A percentile compares a stretch with the other conserved stretches of the same genome.
These are phyloP conservation scores for Ottelia alismoides DNA, from an alignment of 106 monocot species.

Conservation along the genomic window DNA sequence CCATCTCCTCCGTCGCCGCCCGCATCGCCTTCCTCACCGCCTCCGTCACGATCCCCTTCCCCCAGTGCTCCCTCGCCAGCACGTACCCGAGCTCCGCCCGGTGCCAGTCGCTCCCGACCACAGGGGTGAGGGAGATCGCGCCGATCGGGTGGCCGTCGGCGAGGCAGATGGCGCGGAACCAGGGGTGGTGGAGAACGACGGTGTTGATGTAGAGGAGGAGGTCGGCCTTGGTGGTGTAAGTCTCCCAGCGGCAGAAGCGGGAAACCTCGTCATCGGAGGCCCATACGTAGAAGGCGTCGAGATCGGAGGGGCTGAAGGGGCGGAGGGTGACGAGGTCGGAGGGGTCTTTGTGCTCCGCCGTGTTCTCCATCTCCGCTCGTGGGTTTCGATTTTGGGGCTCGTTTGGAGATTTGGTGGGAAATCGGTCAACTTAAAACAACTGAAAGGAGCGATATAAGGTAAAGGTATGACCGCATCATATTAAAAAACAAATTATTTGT, in stretches of 20 bases:
- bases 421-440: no score
- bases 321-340: constrained; percentile 1
- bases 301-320: neutral
- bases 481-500: no score
- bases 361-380: no score
- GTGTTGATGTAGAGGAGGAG: neutral
- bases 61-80: neutral
- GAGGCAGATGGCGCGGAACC: constrained; percentile 28
- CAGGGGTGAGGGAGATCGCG: neutral
- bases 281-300: neutral
- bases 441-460: no score
- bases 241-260: neutral
- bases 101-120: neutral
- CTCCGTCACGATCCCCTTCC: neutral
- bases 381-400: no score
- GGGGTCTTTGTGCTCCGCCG: no score
- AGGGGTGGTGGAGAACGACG: constrained; percentile 42
- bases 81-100: constrained; percentile 3
- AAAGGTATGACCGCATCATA: no score
- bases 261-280: neutral
- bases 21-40: constrained; percentile 1
- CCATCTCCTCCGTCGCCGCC: neutral
- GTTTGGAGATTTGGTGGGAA: no score
- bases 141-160: neutral
- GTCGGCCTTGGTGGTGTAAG: neutral